A percentile compares a stretch with the other conserved stretches of the same genome.
Conservation (phyloP, 305 asterid genomes). For the Fraxinus dipetala region DNA sequence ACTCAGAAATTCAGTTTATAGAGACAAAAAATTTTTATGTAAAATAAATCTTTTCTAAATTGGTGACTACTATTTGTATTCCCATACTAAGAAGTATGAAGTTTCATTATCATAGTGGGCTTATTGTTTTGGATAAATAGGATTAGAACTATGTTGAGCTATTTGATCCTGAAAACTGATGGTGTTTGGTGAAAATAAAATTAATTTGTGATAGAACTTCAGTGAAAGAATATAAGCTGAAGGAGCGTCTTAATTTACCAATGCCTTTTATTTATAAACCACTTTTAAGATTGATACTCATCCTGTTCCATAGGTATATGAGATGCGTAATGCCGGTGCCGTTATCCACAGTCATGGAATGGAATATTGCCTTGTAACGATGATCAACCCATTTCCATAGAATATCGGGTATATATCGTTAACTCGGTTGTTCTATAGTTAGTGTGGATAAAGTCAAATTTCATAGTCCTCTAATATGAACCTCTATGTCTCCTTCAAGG, state of each 20-base stretch:
- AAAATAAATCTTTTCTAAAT: too few species aligned
- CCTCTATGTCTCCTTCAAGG: neutral
- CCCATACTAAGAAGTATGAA: too few species aligned
- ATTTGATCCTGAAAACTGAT: too few species aligned
- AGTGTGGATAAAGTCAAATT: neutral
- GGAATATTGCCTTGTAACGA: conserved; percentile 85
- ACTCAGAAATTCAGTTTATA: neutral
- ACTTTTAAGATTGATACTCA: neutral
- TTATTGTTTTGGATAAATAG: too few species aligned
- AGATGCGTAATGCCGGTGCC: conserved; percentile 88
- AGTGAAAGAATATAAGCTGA: too few species aligned
- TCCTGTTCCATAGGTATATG: conserved; percentile 55
- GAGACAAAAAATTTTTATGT: too few species aligned
- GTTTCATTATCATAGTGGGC: too few species aligned
- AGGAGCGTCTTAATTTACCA: neutral
- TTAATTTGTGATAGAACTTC: too few species aligned
- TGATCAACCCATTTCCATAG: conserved; percentile 76
- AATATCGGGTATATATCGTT: conserved; percentile 58
- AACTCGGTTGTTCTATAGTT: neutral
- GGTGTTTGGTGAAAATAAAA: too few species aligned
- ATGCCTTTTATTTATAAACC: too few species aligned
- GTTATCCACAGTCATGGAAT: conserved; percentile 95
- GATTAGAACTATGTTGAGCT: too few species aligned
- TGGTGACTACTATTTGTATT: too few species aligned
- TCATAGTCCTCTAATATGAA: neutral